These are phyloP conservation scores for Jackrogersella minutella DNA, from an alignment of 495 filamentous ascomycete species.

Conservation along the genomic window DNA sequence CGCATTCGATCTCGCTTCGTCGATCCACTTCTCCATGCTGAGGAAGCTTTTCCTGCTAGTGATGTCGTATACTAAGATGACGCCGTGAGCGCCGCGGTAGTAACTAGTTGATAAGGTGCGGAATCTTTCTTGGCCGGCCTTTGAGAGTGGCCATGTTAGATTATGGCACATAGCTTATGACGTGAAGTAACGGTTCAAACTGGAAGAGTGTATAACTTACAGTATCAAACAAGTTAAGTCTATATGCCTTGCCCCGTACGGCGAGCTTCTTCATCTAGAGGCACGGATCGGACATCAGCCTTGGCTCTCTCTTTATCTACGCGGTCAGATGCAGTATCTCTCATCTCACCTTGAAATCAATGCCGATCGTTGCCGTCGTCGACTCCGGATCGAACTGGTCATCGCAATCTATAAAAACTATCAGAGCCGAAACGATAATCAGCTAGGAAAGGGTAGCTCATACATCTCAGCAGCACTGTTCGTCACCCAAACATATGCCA, in stretches of 20 bases:
- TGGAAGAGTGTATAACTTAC: conserved; percentile 44
- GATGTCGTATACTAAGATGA: conserved; percentile 68
- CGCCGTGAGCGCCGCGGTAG: conserved; percentile 67
- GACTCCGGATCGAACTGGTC: conserved; percentile 67
- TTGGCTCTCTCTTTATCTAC: not conserved
- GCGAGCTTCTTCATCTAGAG: conserved; percentile 55
- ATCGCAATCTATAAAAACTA: conserved; percentile 57
- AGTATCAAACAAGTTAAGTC: conserved; percentile 66
- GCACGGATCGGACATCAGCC: not conserved
- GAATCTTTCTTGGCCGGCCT: conserved; percentile 66
- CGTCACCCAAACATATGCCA: conserved; percentile 1
- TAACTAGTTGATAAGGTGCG: conserved; percentile 67
- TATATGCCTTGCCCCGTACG: conserved; percentile 62
- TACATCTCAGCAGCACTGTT: conserved; percentile 51
- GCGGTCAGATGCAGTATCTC: not conserved
- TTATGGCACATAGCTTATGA: not conserved
- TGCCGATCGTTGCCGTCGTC: conserved; percentile 66
- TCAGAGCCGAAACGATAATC: conserved; percentile 3
- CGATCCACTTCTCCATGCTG: conserved; percentile 66
- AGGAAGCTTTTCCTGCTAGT: conserved; percentile 62
- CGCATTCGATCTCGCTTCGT: conserved; percentile 63
- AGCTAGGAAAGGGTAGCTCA: conserved; percentile 32
- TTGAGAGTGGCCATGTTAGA: conserved; percentile 1
- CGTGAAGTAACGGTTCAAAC: not conserved
- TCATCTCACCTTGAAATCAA: conserved; percentile 64